Evolutionary conservation across 208 protist species (phyloP), one percentile per base, ranked within the genome.

Genomic region (Trypanosoma vivax): DNA sequence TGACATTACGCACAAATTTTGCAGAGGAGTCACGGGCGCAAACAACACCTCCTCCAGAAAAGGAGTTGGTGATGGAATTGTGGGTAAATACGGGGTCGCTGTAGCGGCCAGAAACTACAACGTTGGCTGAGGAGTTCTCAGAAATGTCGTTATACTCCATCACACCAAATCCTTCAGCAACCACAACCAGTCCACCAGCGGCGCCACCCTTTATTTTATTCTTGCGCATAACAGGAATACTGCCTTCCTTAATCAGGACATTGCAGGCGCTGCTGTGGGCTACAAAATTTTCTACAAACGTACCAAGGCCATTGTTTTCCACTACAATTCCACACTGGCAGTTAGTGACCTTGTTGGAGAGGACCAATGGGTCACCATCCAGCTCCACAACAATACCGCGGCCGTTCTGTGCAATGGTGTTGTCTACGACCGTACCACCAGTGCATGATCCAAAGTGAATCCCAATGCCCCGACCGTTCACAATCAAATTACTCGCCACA

Each of bases 231-330:
- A 81, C 58, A 7, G 76, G 58, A 2, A 53, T 73, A 45, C 72
- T 66, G 35, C 87, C 87, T 29, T 94, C 87, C 19, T 60, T 65
- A 7, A 91, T 45, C 1, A 81, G 16, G 5, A 94, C 52, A 51
- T 91, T 91, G 9, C 73, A 66, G 14, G 62, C 70, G 1, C 28
- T 38, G 47, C 79, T 91, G 4, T 74, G 28, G 14, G 30, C 31
- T 21, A 94, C 73, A 13, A 60, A 59, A 72, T 94, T 94, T 25
- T 52, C 16, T 2, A 79, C 41, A 55, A 91, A 88, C 3, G 69
- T 79, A 16, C 87, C 87, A 18, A 90, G 61, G 3, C 68, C 83
- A 55, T 94, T 90, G 60, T 94, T 86, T 23, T 63, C 50, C 7
- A 73, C 73, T 5, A 72, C 19, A 10, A 93, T 55, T 21, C 81